Conservation (phyloP, 345 rosid genomes). For the Gynandropsis gynandra region DNA sequence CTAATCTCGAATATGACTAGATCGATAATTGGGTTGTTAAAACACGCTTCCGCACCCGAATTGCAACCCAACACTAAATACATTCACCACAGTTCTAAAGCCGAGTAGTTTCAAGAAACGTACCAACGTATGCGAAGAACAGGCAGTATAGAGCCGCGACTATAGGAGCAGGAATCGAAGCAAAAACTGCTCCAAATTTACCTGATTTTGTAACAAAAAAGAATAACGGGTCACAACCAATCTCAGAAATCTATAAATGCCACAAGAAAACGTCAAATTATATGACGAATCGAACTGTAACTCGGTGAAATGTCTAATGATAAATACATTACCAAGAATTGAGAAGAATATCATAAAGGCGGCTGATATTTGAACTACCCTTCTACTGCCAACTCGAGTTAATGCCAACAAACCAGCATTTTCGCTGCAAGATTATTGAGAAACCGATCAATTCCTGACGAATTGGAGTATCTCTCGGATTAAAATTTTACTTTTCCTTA, state of each 20-base stretch:
- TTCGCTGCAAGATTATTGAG: conserved; percentile 41
- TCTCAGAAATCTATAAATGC: no score
- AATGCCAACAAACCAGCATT: conserved; percentile 86
- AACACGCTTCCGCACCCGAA: no score
- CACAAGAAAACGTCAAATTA: no score
- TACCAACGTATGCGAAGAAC: conserved; percentile 81
- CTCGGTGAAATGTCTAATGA: no score
- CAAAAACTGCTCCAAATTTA: conserved; percentile 84
- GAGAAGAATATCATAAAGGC: conserved; percentile 97
- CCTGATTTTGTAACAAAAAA: conserved; percentile 23
- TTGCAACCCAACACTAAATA: no score
- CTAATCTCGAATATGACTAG: no score
- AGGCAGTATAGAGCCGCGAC: conserved; percentile 63
- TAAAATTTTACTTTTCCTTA: conserved; percentile 27
- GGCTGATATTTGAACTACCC: conserved; percentile 91
- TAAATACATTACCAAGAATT: conserved; percentile 42
- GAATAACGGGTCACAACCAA: conserved; percentile 13
- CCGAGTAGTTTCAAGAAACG: conserved; percentile 18
- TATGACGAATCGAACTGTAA: no score
- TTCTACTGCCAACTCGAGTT: conserved; percentile 83
- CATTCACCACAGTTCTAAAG: no score
- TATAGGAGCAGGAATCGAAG: conserved; percentile 82
- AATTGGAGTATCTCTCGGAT: neutral
- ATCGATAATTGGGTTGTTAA: no score
- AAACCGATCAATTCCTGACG: conserved; percentile 2